Percentiles rank a stretch among this genome's conserved stretches.
Evolutionary conservation across 352 stramenopile genomes (phyloP).

Genomic region (Phytophthora citrophthora): DNA sequence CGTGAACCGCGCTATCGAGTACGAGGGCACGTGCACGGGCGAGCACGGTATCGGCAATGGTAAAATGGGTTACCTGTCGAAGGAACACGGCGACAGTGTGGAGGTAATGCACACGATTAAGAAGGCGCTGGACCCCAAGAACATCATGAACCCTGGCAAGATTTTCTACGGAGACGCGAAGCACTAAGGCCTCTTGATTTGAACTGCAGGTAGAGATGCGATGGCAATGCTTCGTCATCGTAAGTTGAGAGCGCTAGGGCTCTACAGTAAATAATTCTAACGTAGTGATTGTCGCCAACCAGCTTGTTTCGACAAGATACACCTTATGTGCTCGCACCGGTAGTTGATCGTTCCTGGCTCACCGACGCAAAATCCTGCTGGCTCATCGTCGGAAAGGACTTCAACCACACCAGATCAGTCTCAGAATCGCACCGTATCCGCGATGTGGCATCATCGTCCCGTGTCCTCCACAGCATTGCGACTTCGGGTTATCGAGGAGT

Average conservation of each 20-base stretch:
- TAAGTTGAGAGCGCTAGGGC: constrained; percentile 15
- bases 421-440: constrained; percentile 1
- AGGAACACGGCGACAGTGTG: constrained; percentile 93
- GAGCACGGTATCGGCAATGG: constrained; percentile 97
- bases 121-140: constrained; percentile 93
- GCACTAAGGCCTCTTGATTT: constrained; percentile 16
- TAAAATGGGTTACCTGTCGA: constrained; percentile 93
- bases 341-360: not conserved
- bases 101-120: constrained; percentile 96
- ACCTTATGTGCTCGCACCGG: not conserved
- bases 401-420: constrained; percentile 22
- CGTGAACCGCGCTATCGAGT: constrained; percentile 82
- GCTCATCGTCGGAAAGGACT: constrained; percentile 14
- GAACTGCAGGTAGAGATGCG: not conserved
- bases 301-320: not conserved
- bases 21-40: constrained; percentile 97
- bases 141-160: constrained; percentile 99
- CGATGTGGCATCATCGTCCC: constrained; percentile 28
- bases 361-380: constrained; percentile 9
- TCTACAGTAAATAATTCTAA: constrained; percentile 17
- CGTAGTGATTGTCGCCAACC: constrained; percentile 20
- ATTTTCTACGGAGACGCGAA: constrained; percentile 81
- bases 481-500: not conserved
- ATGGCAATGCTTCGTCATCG: not conserved
- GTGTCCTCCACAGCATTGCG: not conserved